These are phyloP conservation scores for Tilletiopsis washingtonensis DNA, from an alignment of 1,284 basidiomycete species.

Conservation along the genomic window DNA sequence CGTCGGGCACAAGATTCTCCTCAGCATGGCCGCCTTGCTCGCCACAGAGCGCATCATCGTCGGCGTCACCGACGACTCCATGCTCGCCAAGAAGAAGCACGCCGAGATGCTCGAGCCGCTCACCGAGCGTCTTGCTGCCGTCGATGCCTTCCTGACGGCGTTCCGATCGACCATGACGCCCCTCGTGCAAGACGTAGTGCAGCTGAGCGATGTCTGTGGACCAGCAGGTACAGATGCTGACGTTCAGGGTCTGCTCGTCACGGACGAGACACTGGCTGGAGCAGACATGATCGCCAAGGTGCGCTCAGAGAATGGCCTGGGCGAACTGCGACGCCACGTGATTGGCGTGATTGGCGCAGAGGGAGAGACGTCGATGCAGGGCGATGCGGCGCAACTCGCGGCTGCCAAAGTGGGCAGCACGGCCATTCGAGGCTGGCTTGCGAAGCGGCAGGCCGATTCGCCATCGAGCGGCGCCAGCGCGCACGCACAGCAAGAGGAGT, in stretches of 20 bases:
- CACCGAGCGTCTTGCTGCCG: conserved; percentile 33
- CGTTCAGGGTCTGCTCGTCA: conserved; percentile 36
- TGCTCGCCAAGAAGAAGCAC: conserved; percentile 69
- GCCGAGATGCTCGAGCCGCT: conserved; percentile 65
- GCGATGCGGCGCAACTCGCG: conserved; percentile 29
- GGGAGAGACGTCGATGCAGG: conserved; percentile 30
- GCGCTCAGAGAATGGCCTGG: conserved; percentile 24
- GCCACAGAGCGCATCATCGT: conserved; percentile 72
- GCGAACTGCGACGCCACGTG: conserved; percentile 20
- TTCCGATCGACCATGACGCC: conserved; percentile 5
- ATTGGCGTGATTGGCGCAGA: conserved; percentile 37
- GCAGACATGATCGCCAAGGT: conserved; percentile 29
- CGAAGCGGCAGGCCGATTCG: conserved; percentile 2
- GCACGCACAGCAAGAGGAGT: background rate
- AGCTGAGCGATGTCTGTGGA: conserved; percentile 37
- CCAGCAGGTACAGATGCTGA: conserved; percentile 37
- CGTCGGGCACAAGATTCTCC: conserved; percentile 90
- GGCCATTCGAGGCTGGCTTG: conserved; percentile 39
- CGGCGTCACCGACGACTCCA: conserved; percentile 68
- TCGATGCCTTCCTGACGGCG: conserved; percentile 27
- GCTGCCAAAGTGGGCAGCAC: conserved; percentile 44
- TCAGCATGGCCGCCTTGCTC: conserved; percentile 82
- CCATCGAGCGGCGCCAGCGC: no score
- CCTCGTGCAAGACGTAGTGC: conserved; percentile 24
- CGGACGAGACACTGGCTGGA: conserved; percentile 40